Evolutionary conservation across 148 eudicot genomes (phyloP), one percentile per base, ranked within the genome.

Genomic region (Dianthus caryophyllus): DNA sequence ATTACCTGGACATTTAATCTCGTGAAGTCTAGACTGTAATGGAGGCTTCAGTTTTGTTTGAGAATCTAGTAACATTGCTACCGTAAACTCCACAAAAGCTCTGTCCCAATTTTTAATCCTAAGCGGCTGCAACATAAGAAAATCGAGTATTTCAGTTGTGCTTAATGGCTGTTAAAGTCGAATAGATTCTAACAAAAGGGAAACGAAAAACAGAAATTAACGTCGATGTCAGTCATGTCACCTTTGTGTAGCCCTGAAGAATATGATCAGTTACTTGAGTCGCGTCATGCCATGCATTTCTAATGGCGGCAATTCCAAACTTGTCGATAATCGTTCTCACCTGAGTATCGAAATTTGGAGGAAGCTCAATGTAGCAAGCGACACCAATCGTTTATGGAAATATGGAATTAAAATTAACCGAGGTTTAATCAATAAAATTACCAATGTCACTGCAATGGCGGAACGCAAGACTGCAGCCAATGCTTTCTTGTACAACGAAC

Each of bases 1-100:
- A 59, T 61, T 53, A 92, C 98, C 98, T 80, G 98, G 98, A 74
- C 98, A 89, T 48, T 85, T 66, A 63, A 93, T 93, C 66, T 93
- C 84, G 60, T 70, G 66, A 31, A 89, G 85, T 75, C 90, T 84
- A 65, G 70, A 65, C 46, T 65, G 66, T 66, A 82, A 66, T 9
- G 90, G 80, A 46, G 84, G 84, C 67, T 87, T 89, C 65, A 79
- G 68, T 71, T 82, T 77, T 22, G 86, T 75, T 51, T 76, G 78
- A 48, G 92, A 66, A 80, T 83, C 95, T 51, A 86, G 67, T 66
- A 93, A 68, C 89, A 82, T 83, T 43, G 91, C 96, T 27, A 81
- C 82, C 0, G 86, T 78, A 68, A 52, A 86, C 58, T 93, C 96
- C 53, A 77, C 84, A 43, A 93, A 84, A 31, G 98, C 96, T 73